phyloP scores from a whole-genome alignment of 2,329 filamentous ascomycete species.

The Fusarium heterosporum region DNA sequence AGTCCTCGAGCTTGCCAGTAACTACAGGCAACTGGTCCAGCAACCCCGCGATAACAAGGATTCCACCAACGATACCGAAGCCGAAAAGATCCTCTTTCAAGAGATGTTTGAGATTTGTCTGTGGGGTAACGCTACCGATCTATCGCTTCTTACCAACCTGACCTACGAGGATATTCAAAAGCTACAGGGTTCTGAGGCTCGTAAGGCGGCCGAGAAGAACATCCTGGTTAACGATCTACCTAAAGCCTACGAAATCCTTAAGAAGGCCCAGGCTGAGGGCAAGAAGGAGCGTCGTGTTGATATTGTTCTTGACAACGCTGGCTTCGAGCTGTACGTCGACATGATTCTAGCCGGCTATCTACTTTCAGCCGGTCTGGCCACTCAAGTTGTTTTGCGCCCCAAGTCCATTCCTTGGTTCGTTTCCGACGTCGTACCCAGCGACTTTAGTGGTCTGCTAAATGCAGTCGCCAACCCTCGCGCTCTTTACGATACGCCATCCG shows the following conservation, averaged over 20 bases:
- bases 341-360: conserved; percentile 92
- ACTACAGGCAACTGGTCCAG: conserved; percentile 78
- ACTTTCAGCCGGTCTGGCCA: conserved; percentile 85
- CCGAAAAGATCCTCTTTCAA: conserved; percentile 82
- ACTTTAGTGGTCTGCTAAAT: conserved; percentile 85
- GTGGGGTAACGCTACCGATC: conserved; percentile 96
- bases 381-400: conserved; percentile 87
- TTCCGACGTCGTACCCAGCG: conserved; percentile 88
- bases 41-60: conserved; percentile 70
- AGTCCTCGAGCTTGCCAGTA: conserved; percentile 82
- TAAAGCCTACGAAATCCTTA: conserved; percentile 76
- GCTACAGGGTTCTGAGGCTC: conserved; percentile 87
- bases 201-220: conserved; percentile 89
- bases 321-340: conserved; percentile 97
- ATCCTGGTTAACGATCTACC: conserved; percentile 89
- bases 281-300: conserved; percentile 83
- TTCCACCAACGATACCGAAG: conserved; percentile 68
- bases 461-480: conserved; percentile 80
- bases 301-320: conserved; percentile 96
- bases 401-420: conserved; percentile 99
- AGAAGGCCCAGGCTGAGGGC: conserved; percentile 70
- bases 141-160: conserved; percentile 89
- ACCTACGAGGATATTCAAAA: conserved; percentile 98
- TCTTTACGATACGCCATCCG: conserved; percentile 82
- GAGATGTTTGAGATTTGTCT: conserved; percentile 98